Base-by-base conservation (phyloP, 352 stramenopile species). In the Phytophthora pisi region DNA sequence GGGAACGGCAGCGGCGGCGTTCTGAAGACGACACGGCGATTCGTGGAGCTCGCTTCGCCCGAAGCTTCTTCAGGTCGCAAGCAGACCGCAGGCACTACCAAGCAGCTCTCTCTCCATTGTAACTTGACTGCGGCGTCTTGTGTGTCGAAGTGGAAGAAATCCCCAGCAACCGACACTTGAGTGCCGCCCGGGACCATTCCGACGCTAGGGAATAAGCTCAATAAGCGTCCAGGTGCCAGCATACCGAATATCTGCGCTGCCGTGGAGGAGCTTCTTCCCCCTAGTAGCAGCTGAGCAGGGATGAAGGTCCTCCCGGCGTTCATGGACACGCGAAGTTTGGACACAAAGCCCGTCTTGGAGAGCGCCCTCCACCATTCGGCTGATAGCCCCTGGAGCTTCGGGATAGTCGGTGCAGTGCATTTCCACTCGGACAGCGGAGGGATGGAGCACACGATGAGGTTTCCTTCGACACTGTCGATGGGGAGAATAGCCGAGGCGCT, bases 71-170 rank as follows among this genome's bases (percentile, higher is more conserved):
- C 60, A 7, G 58, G 47, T 16, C 45, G 57, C 13, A 73, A 54
- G 47, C 82, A 89, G 16, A 56, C 30, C 6, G 76, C 79, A 23
- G 71, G 51, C 10, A 90, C 45, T 16, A 69, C 52, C 1, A 75
- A 13, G 26, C 71, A 61, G 23, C 65, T 79, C 42, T 79, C 77
- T 64, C 61, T 68, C 73, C 80, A 90, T 26, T 77, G 69, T 5
- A 92, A 54, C 31, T 72, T 72, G 2, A 88, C 78, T 18, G 71
- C 64, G 5, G 68, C 73, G 28, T 93, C 81, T 34, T 86, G 53
- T 0, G 82, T 86, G 34, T 90, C 83, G 45, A 89, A 89, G 28
- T 81, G 70, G 28, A 89, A 86, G 30, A 81, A 88, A 24, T 86
- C 71, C 0, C 70, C 74, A 4, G 73, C 66, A 16, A 93, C 56